Base-by-base conservation (phyloP, 306 rosid genomes). In the Lagenaria siceraria region DNA sequence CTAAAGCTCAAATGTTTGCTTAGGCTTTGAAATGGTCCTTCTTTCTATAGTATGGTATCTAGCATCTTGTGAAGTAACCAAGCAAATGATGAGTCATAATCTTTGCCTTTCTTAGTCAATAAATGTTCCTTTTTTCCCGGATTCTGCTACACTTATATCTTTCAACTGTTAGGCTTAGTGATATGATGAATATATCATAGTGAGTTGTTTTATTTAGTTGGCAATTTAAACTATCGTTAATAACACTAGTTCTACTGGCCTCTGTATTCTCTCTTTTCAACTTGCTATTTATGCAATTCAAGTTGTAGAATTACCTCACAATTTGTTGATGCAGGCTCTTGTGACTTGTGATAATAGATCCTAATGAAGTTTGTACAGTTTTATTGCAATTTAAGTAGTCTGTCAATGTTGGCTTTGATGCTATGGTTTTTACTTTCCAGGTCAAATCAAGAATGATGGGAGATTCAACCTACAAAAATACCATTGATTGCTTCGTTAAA, bases 371-470 rank as follows among this genome's bases (percentile, higher is more conserved):
- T 75, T 79, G 60, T 68, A 73, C 38, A 73, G 33, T 6, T 48
- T 56, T 56, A 56, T 74, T 81, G 78, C 56, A 78, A 61, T 78
- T 56, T 48, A 31, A 84, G 69, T 84, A 29, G 65, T 83, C 82
- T 83, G 46, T 25, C 14, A 70, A 82, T 68, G 76, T 80, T 81
- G 82, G 73, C 78, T 77, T 79, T 59, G 83, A 81, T 65, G 76
- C 78, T 55, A 36, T 81, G 78, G 74, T 62, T 80, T 61, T 81
- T 78, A 49, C 78, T 77, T 83, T 84, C 75, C 87, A 96, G 98
- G 92, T 96, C 69, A 96, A 96, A 85, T 96, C 97, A 66, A 88
- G 99, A 88, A 96, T 96, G 99, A 96, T 96, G 99, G 99, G 99
- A 76, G 99, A 96, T 84, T 80, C 96, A 60, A 86, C 87, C 69